Conservation (phyloP, 2,329 filamentous ascomycete species). For the Xylariaceae sp. region DNA sequence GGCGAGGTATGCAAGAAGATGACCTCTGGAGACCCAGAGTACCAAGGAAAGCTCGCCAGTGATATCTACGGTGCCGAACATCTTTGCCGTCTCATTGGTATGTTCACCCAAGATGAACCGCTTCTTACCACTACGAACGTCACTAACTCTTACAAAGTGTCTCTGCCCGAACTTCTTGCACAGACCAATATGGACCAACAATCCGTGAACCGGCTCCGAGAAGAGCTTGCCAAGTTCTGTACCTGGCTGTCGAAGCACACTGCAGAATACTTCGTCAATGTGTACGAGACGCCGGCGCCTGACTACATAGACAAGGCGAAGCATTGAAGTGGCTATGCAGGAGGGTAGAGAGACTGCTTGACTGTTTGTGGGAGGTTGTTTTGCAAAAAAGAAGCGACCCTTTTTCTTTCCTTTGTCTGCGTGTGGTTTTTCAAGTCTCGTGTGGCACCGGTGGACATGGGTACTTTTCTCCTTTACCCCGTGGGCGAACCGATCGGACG, state of each 20-base stretch:
- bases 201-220: slow-evolving; percentile 78
- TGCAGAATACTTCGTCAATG: slow-evolving; percentile 68
- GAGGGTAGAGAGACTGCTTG: neutral
- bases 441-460: too few relatives aligned
- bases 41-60: slow-evolving; percentile 64
- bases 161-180: slow-evolving; percentile 85
- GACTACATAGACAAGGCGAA: slow-evolving; percentile 66
- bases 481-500: too few relatives aligned
- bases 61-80: slow-evolving; percentile 94
- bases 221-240: slow-evolving; percentile 82
- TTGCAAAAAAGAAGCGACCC: neutral
- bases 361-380: neutral
- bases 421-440: too few relatives aligned
- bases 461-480: too few relatives aligned
- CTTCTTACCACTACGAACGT: slow-evolving; percentile 6
- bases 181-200: slow-evolving; percentile 98
- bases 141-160: slow-evolving; percentile 50
- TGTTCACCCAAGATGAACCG: slow-evolving; percentile 26
- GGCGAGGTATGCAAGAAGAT: slow-evolving; percentile 69
- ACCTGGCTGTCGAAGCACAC: slow-evolving; percentile 77
- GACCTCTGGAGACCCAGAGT: slow-evolving; percentile 55
- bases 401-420: too few relatives aligned
- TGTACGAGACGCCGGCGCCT: slow-evolving; percentile 67
- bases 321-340: slow-evolving; percentile 20
- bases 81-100: slow-evolving; percentile 82